These are phyloP conservation scores for Malassezia equina DNA, from an alignment of 1,284 basidiomycete genomes.

Conservation along the genomic window DNA sequence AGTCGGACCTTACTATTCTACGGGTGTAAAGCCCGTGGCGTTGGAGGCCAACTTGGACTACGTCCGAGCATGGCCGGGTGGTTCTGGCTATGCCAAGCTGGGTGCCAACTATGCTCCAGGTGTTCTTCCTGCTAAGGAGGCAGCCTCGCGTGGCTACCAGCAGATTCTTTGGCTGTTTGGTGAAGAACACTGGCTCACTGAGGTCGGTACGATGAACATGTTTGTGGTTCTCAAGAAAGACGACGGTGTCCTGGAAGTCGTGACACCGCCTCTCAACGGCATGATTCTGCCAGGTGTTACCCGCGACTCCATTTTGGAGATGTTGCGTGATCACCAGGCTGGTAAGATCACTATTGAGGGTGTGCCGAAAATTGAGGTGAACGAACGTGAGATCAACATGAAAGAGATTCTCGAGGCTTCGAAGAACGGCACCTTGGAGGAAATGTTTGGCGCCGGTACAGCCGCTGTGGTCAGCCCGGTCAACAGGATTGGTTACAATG, in stretches of 20 bases:
- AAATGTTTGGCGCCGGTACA: constrained; percentile 86
- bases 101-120: constrained; percentile 46
- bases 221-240: constrained; percentile 71
- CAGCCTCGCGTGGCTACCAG: constrained; percentile 72
- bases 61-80: constrained; percentile 52
- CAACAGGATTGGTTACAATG: constrained; percentile 67
- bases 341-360: constrained; percentile 52
- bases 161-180: constrained; percentile 87
- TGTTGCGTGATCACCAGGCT: constrained; percentile 65
- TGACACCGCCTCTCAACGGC: constrained; percentile 72
- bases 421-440: constrained; percentile 62
- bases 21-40: constrained; percentile 90
- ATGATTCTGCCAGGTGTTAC: constrained; percentile 95
- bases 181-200: constrained; percentile 47
- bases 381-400: constrained; percentile 81
- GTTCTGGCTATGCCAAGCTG: constrained; percentile 43
- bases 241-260: constrained; percentile 54
- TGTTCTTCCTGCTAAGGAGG: constrained; percentile 63
- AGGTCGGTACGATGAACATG: constrained; percentile 82
- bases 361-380: constrained; percentile 56
- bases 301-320: constrained; percentile 67
- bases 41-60: constrained; percentile 83
- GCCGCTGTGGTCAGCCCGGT: constrained; percentile 55
- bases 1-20: constrained; percentile 73
- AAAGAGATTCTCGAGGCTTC: constrained; percentile 68